Evolutionary conservation across 1,139 yeast genomes (phyloP).

Genomic region (Eremothecium sinecaudum): DNA sequence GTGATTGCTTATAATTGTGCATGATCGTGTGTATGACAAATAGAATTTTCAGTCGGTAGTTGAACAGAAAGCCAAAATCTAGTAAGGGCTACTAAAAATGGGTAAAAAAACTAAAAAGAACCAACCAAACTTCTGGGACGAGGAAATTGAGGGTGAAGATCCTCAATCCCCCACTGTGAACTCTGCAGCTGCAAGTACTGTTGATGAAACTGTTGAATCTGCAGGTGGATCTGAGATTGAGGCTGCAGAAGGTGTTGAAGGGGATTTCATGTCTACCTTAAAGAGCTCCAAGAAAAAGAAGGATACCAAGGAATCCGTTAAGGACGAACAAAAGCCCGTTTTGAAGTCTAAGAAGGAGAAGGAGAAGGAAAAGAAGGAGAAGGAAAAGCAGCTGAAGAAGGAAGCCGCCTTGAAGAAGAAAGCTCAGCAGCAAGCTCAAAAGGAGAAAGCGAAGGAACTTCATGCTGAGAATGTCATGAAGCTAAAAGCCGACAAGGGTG

Average conservation of each 20-base stretch:
- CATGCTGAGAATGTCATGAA: slow-evolving; percentile 36
- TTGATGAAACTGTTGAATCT: slow-evolving; percentile 23
- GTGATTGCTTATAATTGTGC: too few relatives aligned
- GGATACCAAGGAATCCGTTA: slow-evolving; percentile 41
- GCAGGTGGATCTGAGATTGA: slow-evolving; percentile 28
- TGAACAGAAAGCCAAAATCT: slow-evolving; percentile 1
- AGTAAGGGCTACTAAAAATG: slow-evolving; percentile 25
- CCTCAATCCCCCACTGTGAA: slow-evolving; percentile 33
- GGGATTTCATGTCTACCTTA: slow-evolving; percentile 75
- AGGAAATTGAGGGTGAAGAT: slow-evolving; percentile 53
- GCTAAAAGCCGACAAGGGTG: slow-evolving; percentile 31
- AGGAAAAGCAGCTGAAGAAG: slow-evolving; percentile 89
- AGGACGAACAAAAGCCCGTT: slow-evolving; percentile 43
- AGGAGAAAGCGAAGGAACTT: slow-evolving; percentile 48
- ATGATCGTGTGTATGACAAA: too few relatives aligned
- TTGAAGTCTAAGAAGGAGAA: slow-evolving; percentile 92
- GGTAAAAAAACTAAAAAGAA: slow-evolving; percentile 41
- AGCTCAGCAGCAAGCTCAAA: slow-evolving; percentile 58
- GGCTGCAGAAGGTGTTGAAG: slow-evolving; percentile 29
- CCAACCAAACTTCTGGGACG: slow-evolving; percentile 71
- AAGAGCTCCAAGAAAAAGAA: slow-evolving; percentile 72
- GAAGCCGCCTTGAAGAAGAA: slow-evolving; percentile 84
- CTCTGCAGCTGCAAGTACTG: slow-evolving; percentile 14
- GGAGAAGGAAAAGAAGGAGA: slow-evolving; percentile 95
- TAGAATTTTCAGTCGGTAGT: too few relatives aligned